Evolutionary conservation across 768 basidiomycete species (phyloP).

Genomic region (Amanita muscaria): DNA sequence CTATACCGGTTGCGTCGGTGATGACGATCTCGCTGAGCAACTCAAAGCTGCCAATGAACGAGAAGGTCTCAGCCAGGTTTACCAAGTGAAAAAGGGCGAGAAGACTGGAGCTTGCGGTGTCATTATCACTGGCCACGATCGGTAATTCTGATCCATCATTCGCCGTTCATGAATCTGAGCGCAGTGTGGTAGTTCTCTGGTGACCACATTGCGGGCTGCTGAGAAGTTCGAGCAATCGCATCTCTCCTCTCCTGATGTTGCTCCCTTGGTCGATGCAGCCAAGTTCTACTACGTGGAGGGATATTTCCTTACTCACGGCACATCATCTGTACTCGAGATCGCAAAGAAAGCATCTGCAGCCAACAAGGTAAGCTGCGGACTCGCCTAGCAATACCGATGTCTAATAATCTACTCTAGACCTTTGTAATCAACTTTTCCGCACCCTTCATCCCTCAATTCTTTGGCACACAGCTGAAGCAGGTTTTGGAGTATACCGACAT

Average conservation of each 20-base stretch:
- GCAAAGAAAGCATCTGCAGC: conserved; percentile 67
- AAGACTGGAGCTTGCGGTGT: conserved; percentile 97
- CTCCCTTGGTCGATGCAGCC: conserved; percentile 69
- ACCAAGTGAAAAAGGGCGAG: conserved; percentile 78
- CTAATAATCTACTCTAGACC: conserved; percentile 36
- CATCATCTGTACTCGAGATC: conserved; percentile 59
- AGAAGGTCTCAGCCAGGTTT: conserved; percentile 83
- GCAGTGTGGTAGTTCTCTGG: conserved; percentile 66
- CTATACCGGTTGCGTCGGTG: conserved; percentile 89
- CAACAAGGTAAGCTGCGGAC: conserved; percentile 50
- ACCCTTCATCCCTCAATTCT: conserved; percentile 95
- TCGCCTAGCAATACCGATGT: background rate
- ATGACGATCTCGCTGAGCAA: conserved; percentile 87
- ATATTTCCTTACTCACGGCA: conserved; percentile 94
- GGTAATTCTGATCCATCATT: conserved; percentile 34
- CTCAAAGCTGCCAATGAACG: conserved; percentile 84
- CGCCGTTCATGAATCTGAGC: background rate
- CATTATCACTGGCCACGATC: conserved; percentile 85
- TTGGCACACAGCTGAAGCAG: conserved; percentile 70
- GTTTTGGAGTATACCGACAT: conserved; percentile 82
- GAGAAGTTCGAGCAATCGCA: conserved; percentile 84
- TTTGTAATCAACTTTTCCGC: conserved; percentile 93
- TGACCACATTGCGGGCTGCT: conserved; percentile 84
- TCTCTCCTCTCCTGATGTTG: conserved; percentile 66
- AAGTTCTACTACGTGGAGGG: conserved; percentile 92